Evolutionary conservation across 805 yeast genomes (phyloP).

Genomic region (Candida koratica): DNA sequence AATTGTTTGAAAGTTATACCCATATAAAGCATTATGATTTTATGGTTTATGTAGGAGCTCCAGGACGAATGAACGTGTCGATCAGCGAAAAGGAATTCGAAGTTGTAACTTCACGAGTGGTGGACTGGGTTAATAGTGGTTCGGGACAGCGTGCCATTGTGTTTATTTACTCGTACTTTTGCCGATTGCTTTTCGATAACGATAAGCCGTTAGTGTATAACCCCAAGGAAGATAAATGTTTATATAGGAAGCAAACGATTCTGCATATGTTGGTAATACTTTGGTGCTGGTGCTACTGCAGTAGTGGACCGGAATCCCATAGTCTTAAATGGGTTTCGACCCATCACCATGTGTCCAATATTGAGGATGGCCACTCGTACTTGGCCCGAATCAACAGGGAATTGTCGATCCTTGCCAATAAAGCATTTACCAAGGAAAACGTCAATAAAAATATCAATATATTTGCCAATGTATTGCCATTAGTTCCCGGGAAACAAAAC

Average conservation of each 20-base stretch:
- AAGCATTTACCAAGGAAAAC: conserved; percentile 10
- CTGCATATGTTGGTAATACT: conserved; percentile 14
- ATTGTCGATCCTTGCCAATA: conserved; percentile 11
- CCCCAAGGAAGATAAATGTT: conserved; percentile 13
- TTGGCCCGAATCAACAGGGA: conserved; percentile 11
- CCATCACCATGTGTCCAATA: conserved; percentile 9
- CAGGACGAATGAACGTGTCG: conserved; percentile 42
- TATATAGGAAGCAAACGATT: conserved; percentile 15
- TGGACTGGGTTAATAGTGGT: conserved; percentile 46
- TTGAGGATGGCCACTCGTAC: conserved; percentile 12
- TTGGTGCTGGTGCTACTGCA: conserved; percentile 14
- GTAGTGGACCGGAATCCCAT: conserved; percentile 14
- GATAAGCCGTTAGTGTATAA: conserved; percentile 5
- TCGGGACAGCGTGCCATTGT: conserved; percentile 50
- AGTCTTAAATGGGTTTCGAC: conserved; percentile 3
- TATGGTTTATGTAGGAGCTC: conserved; percentile 27
- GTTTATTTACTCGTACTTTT: conserved; percentile 20
- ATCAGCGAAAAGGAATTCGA: conserved; percentile 36
- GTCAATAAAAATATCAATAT: conserved; percentile 8
- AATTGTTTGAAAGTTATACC: conserved; percentile 22
- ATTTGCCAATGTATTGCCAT: conserved; percentile 11
- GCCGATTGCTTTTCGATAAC: conserved; percentile 8
- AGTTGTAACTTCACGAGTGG: conserved; percentile 45
- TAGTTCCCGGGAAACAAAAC: conserved; percentile 10
- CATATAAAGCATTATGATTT: conserved; percentile 25